phyloP scores from a whole-genome alignment of 2,329 filamentous ascomycete species.

The Monilinia fructigena region DNA sequence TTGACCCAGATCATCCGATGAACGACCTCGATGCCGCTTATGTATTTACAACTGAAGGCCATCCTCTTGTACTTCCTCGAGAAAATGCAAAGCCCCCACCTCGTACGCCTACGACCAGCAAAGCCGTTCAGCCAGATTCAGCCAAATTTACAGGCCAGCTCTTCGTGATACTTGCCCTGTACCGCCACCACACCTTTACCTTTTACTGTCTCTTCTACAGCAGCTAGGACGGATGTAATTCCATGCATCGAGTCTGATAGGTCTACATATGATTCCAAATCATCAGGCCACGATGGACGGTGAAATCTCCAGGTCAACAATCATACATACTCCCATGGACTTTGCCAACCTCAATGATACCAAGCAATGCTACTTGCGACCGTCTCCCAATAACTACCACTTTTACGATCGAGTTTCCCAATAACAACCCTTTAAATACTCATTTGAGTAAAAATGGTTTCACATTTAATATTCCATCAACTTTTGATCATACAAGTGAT shows the following conservation, averaged over 20 bases:
- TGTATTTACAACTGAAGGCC: conserved; percentile 95
- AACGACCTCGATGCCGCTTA: conserved; percentile 84
- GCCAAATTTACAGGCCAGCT: conserved; percentile 14
- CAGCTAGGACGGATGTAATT: conserved; percentile 77
- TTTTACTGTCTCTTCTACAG: conserved; percentile 75
- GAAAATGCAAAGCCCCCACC: conserved; percentile 35
- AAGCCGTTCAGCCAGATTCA: conserved; percentile 44
- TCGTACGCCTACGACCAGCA: conserved; percentile 27
- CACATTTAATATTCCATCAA: conserved; percentile 47
- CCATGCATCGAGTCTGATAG: conserved; percentile 81
- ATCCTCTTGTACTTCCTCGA: conserved; percentile 81
- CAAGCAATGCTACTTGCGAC: conserved; percentile 73
- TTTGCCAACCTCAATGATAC: conserved; percentile 71
- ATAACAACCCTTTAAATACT: conserved; percentile 42
- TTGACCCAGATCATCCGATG: conserved; percentile 79
- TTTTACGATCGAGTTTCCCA: conserved; percentile 64
- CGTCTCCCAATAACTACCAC: conserved; percentile 69
- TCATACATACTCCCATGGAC: conserved; percentile 91
- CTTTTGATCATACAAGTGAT: conserved; percentile 48
- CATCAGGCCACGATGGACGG: conserved; percentile 49
- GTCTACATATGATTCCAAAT: conserved; percentile 74
- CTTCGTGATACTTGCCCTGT: conserved; percentile 62
- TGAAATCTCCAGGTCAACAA: conserved; percentile 47
- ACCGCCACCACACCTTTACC: conserved; percentile 55
- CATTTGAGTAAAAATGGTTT: conserved; percentile 29